Base-by-base conservation (phyloP, 306 rosid genomes). In the Arachis hypogaea region DNA sequence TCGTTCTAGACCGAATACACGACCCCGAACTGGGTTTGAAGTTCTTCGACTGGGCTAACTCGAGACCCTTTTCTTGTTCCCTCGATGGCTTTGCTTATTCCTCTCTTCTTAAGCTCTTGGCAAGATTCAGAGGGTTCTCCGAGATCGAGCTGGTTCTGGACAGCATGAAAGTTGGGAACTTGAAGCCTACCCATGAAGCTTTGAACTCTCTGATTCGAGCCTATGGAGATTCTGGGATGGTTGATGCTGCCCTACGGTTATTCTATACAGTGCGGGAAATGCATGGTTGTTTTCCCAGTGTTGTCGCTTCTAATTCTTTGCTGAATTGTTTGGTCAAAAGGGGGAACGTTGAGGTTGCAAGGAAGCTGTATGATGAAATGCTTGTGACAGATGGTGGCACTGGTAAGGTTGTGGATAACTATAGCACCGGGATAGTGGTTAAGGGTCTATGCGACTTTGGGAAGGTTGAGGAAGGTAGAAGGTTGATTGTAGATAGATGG, bases 1-100 rank as follows among this genome's bases (percentile, higher is more conserved):
- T 88, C 72, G 88, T 92, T 49, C 75, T 92, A 10, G 98, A 92
- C 77, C 83, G 91, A 70, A 10, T 88, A 2, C 72, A 82, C 50
- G 78, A 80, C 40, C 85, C 85, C 0, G 90, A 86, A 63, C 73
- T 84, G 61, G 96, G 90, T 61, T 45, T 92, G 62, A 87, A 82
- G 85, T 90, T 93, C 74, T 90, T 93, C 11, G 69, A 85, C 45
- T 93, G 96, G 98, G 90, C 90, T 45, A 82, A 81, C 0, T 73
- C 70, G 30, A 82, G 77, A 57, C 80, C 94, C 57, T 78, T 77
- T 68, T 81, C 84, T 64, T 30, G 77, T 63, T 79, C 88, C 43
- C 85, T 83, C 6, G 58, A 84, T 71, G 88, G 69, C 18, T 30
- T 58, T 45, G 89, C 98, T 0, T 75, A 81, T 66, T 90, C 92